A percentile compares a stretch with the other conserved stretches of the same genome.
Evolutionary conservation across 192 early-diverging fungal genomes (phyloP).

Genomic region (Glomus cerebriforme): DNA sequence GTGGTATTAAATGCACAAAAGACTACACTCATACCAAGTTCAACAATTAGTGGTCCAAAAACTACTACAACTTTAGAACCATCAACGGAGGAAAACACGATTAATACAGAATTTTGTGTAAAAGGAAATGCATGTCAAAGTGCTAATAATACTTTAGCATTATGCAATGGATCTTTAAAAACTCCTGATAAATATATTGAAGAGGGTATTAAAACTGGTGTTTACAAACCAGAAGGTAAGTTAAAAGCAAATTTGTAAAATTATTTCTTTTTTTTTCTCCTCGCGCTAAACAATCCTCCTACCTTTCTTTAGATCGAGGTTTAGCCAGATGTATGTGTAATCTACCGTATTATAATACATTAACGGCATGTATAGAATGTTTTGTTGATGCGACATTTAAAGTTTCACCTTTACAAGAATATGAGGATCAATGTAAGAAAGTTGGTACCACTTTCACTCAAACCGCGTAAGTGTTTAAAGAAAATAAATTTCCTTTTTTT

Average conservation of each 20-base stretch:
- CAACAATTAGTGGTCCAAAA: neutral
- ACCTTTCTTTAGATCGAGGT: neutral
- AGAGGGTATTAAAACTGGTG: neutral
- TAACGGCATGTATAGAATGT: neutral
- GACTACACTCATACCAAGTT: too few relatives aligned
- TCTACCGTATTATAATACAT: neutral
- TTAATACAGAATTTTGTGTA: neutral
- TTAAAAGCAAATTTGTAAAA: neutral
- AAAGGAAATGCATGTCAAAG: neutral
- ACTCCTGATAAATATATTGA: neutral
- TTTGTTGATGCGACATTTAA: neutral
- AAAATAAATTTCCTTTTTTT: neutral
- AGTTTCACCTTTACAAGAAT: neutral
- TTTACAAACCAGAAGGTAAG: neutral
- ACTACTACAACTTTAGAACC: neutral
- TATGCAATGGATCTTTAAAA: neutral
- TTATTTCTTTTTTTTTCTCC: neutral
- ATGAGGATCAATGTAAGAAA: neutral
- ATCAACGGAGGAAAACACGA: neutral
- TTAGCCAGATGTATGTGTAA: neutral
- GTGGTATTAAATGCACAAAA: neutral
- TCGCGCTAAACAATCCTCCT: neutral
- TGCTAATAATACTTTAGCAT: neutral
- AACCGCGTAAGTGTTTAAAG: neutral
- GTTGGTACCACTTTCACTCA: neutral